phyloP scores from a whole-genome alignment of 768 basidiomycete genomes.

The Sporobolomyces pararoseus region DNA sequence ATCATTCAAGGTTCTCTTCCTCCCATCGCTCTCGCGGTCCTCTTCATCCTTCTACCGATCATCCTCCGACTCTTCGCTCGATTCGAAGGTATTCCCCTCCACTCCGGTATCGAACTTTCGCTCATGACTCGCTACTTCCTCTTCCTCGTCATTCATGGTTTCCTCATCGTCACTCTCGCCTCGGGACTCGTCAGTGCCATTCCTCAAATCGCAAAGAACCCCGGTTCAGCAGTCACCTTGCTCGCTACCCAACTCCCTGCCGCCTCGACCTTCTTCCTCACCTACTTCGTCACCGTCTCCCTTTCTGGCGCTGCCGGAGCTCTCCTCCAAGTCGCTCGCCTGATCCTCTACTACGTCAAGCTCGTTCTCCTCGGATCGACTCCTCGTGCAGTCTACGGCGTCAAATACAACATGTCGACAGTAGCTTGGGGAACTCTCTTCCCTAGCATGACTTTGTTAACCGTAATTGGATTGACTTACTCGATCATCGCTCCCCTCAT shows the following conservation, averaged over 20 bases:
- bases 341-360: slow-evolving; percentile 86
- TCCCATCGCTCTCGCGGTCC: slow-evolving; percentile 75
- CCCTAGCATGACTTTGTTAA: slow-evolving; percentile 66
- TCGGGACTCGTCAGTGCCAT: slow-evolving; percentile 73
- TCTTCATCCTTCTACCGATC: slow-evolving; percentile 85
- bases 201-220: slow-evolving; percentile 62
- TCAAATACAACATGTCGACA: slow-evolving; percentile 68
- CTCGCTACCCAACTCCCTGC: slow-evolving; percentile 74
- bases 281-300: slow-evolving; percentile 58
- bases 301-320: slow-evolving; percentile 72
- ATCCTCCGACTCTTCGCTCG: slow-evolving; percentile 71
- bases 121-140: slow-evolving; percentile 88
- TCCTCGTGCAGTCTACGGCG: slow-evolving; percentile 73
- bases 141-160: slow-evolving; percentile 84
- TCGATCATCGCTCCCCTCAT: slow-evolving; percentile 88
- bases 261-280: slow-evolving; percentile 86
- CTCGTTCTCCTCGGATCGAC: slow-evolving; percentile 81
- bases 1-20: slow-evolving; percentile 87
- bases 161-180: slow-evolving; percentile 79
- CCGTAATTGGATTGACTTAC: slow-evolving; percentile 72
- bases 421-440: slow-evolving; percentile 74
- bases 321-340: slow-evolving; percentile 70
- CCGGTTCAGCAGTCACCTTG: slow-evolving; percentile 63
- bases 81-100: slow-evolving; percentile 86
- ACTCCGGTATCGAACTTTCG: slow-evolving; percentile 75